phyloP scores from a whole-genome alignment of 768 basidiomycete genomes.

The Imleria badia region DNA sequence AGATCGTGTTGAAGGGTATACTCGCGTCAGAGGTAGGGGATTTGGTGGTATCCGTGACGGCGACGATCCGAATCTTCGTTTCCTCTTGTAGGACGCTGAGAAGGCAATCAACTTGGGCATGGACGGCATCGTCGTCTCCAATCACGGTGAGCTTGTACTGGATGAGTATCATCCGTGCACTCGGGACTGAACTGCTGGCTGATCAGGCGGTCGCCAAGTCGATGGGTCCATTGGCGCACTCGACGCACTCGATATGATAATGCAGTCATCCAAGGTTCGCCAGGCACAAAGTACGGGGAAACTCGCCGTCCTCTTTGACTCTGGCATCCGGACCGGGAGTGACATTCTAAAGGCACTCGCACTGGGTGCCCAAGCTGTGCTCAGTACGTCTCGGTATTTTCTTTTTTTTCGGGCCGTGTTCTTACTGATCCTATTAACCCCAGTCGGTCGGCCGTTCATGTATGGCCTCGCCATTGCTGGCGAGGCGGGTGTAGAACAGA shows the following conservation, averaged over 20 bases:
- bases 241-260: slow-evolving; percentile 67
- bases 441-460: slow-evolving; percentile 44
- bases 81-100: slow-evolving; percentile 40
- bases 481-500: slow-evolving; percentile 47
- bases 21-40: slow-evolving; percentile 16
- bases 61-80: background rate
- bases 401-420: background rate
- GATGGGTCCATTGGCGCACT: slow-evolving; percentile 79
- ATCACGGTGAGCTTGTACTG: slow-evolving; percentile 54
- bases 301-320: slow-evolving; percentile 70
- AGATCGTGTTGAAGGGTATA: slow-evolving; percentile 49
- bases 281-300: slow-evolving; percentile 58
- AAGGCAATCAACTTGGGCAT: slow-evolving; percentile 61
- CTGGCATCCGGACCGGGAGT: slow-evolving; percentile 53
- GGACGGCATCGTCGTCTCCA: slow-evolving; percentile 78
- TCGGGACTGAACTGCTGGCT: background rate
- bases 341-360: slow-evolving; percentile 58
- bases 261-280: slow-evolving; percentile 56
- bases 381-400: slow-evolving; percentile 30
- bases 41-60: background rate
- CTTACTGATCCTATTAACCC: background rate
- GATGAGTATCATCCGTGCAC: background rate
- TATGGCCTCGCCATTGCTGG: slow-evolving; percentile 51
- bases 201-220: slow-evolving; percentile 71
- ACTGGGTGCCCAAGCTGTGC: slow-evolving; percentile 53